Conservation (phyloP, 2,329 filamentous ascomycete species). For the Cadophora sp. region DNA sequence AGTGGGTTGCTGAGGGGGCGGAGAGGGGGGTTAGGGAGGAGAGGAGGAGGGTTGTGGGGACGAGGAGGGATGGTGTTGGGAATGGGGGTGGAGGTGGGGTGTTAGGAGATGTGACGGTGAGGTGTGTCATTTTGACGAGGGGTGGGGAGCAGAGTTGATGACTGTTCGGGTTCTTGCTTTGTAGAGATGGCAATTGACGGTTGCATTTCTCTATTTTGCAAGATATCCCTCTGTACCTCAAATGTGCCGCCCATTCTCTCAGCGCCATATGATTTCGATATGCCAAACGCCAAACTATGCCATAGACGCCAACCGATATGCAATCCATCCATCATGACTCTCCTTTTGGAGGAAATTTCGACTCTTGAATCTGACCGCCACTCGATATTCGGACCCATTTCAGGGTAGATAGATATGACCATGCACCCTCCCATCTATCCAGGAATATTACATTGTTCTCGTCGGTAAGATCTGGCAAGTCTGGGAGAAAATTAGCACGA, state of each 20-base stretch:
- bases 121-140: background rate
- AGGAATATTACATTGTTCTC: slow-evolving; percentile 70
- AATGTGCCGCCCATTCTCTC: background rate
- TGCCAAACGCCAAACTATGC: slow-evolving; percentile 30
- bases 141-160: slow-evolving; percentile 3
- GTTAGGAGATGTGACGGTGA: slow-evolving; percentile 17
- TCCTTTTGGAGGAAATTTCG: slow-evolving; percentile 78
- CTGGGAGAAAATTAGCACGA: slow-evolving; percentile 46
- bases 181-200: background rate
- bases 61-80: slow-evolving; percentile 1
- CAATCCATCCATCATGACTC: slow-evolving; percentile 36
- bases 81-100: slow-evolving; percentile 6
- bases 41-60: slow-evolving; percentile 23
- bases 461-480: slow-evolving; percentile 77
- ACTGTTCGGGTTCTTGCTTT: background rate
- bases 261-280: slow-evolving; percentile 7
- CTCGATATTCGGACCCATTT: slow-evolving; percentile 78
- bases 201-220: background rate
- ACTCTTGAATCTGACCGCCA: slow-evolving; percentile 68
- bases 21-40: slow-evolving; percentile 30
- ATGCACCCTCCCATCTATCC: slow-evolving; percentile 80
- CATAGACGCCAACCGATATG: slow-evolving; percentile 11
- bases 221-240: background rate
- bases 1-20: slow-evolving; percentile 34
- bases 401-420: slow-evolving; percentile 78